These are phyloP conservation scores for Daldinia childiae DNA, from an alignment of 495 filamentous ascomycete species.

Conservation along the genomic window DNA sequence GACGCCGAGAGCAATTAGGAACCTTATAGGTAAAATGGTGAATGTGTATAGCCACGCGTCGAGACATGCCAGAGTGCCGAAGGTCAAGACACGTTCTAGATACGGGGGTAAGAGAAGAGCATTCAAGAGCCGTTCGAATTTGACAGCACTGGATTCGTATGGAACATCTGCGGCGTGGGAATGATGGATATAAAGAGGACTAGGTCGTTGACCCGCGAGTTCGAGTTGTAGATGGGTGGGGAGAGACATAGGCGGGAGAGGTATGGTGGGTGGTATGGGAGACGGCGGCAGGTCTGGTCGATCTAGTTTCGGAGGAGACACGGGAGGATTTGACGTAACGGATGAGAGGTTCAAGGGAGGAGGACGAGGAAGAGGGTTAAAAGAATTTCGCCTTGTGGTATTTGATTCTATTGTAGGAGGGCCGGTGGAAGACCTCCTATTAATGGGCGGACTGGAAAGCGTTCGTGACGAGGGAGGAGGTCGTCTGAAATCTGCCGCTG, in stretches of 20 bases:
- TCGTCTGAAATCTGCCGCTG: constrained; percentile 45
- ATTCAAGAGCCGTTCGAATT: constrained; percentile 91
- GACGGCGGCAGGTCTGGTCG: constrained; percentile 61
- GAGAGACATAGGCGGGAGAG: constrained; percentile 84
- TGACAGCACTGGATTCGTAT: constrained; percentile 96
- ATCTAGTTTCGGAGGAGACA: constrained; percentile 35
- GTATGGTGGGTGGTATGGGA: constrained; percentile 74
- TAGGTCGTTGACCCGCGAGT: constrained; percentile 80
- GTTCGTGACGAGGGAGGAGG: constrained; percentile 48
- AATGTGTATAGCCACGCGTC: constrained; percentile 98
- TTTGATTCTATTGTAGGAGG: constrained; percentile 36
- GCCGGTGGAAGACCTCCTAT: constrained; percentile 47
- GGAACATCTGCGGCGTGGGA: constrained; percentile 76
- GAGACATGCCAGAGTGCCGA: constrained; percentile 88
- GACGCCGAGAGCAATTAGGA: constrained; percentile 82
- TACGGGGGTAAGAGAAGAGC: constrained; percentile 82
- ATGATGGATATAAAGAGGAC: constrained; percentile 87
- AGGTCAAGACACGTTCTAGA: constrained; percentile 85
- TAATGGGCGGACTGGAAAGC: constrained; percentile 57
- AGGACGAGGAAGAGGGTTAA: constrained; percentile 45
- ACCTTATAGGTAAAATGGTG: constrained; percentile 91
- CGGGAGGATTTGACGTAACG: constrained; percentile 21
- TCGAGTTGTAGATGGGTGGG: constrained; percentile 91
- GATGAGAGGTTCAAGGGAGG: constrained; percentile 43
- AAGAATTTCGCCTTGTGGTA: constrained; percentile 46